Percentiles rank a stretch among this genome's conserved stretches.
These are phyloP conservation scores for Coniochaeta hoffmannii DNA, from an alignment of 2,329 filamentous ascomycete species.

Conservation along the genomic window DNA sequence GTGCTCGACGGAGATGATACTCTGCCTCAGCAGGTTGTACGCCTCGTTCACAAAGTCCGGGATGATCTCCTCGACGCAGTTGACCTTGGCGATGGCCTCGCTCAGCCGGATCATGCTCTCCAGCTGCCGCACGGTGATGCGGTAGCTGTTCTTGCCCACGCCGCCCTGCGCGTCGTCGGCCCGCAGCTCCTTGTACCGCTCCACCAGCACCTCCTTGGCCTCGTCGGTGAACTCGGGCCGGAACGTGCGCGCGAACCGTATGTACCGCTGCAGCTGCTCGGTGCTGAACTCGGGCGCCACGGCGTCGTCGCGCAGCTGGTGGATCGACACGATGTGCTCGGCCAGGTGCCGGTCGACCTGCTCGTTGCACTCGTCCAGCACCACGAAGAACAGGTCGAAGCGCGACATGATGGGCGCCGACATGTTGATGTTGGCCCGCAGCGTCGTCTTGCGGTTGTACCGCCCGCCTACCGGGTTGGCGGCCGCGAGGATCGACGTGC, in stretches of 20 bases:
- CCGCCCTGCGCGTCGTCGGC: constrained; percentile 92
- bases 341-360: constrained; percentile 83
- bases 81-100: constrained; percentile 97
- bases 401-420: constrained; percentile 98
- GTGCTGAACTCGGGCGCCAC: constrained; percentile 91
- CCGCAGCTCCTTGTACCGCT: constrained; percentile 91
- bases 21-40: constrained; percentile 83
- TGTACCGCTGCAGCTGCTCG: constrained; percentile 93
- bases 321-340: constrained; percentile 88
- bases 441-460: constrained; percentile 94
- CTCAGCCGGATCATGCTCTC: constrained; percentile 93
- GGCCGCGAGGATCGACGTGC: constrained; percentile 90
- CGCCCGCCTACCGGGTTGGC: constrained; percentile 93
- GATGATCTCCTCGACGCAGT: constrained; percentile 86
- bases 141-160: constrained; percentile 88
- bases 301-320: constrained; percentile 86
- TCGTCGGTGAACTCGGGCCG: constrained; percentile 85
- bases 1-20: constrained; percentile 96
- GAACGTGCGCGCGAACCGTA: constrained; percentile 92
- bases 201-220: constrained; percentile 76
- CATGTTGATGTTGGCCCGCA: constrained; percentile 97
- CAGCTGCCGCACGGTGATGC: constrained; percentile 92
- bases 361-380: constrained; percentile 95
- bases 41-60: constrained; percentile 84
- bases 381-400: constrained; percentile 98